Conservation (phyloP, 2,329 filamentous ascomycete species). For the Orbilia javanica region DNA sequence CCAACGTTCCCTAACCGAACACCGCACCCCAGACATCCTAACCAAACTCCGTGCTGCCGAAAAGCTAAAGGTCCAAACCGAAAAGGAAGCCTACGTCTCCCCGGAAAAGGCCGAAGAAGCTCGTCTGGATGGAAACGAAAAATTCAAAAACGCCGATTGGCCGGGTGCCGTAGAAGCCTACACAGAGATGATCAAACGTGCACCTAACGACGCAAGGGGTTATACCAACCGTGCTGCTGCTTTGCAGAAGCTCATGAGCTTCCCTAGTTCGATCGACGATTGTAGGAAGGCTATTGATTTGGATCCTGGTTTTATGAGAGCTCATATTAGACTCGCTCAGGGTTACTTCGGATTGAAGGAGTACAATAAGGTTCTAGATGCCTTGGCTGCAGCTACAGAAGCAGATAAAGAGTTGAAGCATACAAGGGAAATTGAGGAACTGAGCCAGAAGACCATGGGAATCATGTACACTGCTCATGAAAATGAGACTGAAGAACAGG, state of each 20-base stretch:
- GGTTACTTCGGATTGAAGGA: constrained; percentile 97
- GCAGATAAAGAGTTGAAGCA: constrained; percentile 86
- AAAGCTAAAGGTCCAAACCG: constrained; percentile 82
- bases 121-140: constrained; percentile 91
- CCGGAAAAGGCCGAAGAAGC: constrained; percentile 94
- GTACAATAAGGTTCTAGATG: constrained; percentile 93
- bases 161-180: constrained; percentile 94
- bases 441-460: constrained; percentile 90
- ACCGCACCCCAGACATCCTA: constrained; percentile 93
- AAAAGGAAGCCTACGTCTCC: constrained; percentile 85
- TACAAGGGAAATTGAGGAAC: constrained; percentile 88
- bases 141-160: constrained; percentile 98
- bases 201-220: constrained; percentile 89
- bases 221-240: constrained; percentile 98
- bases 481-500: constrained; percentile 96
- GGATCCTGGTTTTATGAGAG: constrained; percentile 91
- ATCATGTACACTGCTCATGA: constrained; percentile 92
- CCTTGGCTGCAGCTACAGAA: constrained; percentile 81
- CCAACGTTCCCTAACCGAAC: constrained; percentile 93
- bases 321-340: constrained; percentile 96
- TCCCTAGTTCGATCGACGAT: constrained; percentile 92
- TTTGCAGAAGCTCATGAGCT: constrained; percentile 95
- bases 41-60: constrained; percentile 91
- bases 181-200: constrained; percentile 95
- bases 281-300: constrained; percentile 91